Evolutionary conservation across 2,329 filamentous ascomycete species (phyloP).

Genomic region (Botryosphaeria dothidea): DNA sequence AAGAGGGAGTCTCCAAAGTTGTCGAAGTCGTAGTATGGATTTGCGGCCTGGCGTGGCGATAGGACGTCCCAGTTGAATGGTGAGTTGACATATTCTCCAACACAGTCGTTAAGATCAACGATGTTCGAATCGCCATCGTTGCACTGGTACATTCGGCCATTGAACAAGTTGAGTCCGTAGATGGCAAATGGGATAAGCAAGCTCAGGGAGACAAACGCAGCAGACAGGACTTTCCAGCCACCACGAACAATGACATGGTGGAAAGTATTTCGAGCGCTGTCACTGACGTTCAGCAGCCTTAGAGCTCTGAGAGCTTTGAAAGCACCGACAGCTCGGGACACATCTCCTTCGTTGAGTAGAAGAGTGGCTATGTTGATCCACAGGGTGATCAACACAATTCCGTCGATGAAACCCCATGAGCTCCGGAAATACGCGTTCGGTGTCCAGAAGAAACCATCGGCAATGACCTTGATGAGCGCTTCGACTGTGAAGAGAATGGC

Average conservation of each 20-base stretch:
- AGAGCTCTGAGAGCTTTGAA: slow-evolving; percentile 96
- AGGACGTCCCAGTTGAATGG: slow-evolving; percentile 86
- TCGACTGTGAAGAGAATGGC: slow-evolving; percentile 83
- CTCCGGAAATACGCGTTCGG: slow-evolving; percentile 96
- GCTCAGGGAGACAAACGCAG: slow-evolving; percentile 90
- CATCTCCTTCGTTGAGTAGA: slow-evolving; percentile 75
- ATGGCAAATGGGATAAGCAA: slow-evolving; percentile 95
- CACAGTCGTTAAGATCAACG: slow-evolving; percentile 69
- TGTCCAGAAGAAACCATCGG: slow-evolving; percentile 94
- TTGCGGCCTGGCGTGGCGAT: slow-evolving; percentile 76
- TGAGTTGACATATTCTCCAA: slow-evolving; percentile 75
- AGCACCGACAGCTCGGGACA: slow-evolving; percentile 88
- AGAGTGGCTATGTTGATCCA: slow-evolving; percentile 93
- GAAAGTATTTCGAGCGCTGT: slow-evolving; percentile 93
- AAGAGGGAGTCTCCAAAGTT: slow-evolving; percentile 92
- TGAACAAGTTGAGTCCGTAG: slow-evolving; percentile 91
- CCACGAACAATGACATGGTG: slow-evolving; percentile 94
- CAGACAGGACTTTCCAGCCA: slow-evolving; percentile 91
- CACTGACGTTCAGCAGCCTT: slow-evolving; percentile 89
- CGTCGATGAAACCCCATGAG: slow-evolving; percentile 96
- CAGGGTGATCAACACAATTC: slow-evolving; percentile 83
- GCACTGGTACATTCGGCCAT: slow-evolving; percentile 75
- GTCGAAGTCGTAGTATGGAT: slow-evolving; percentile 89
- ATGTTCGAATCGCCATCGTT: slow-evolving; percentile 68
- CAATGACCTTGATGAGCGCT: slow-evolving; percentile 87